Evolutionary conservation across 2,329 filamentous ascomycete genomes (phyloP), one percentile per base, ranked within the genome.

Genomic region (Lomentospora prolificans): DNA sequence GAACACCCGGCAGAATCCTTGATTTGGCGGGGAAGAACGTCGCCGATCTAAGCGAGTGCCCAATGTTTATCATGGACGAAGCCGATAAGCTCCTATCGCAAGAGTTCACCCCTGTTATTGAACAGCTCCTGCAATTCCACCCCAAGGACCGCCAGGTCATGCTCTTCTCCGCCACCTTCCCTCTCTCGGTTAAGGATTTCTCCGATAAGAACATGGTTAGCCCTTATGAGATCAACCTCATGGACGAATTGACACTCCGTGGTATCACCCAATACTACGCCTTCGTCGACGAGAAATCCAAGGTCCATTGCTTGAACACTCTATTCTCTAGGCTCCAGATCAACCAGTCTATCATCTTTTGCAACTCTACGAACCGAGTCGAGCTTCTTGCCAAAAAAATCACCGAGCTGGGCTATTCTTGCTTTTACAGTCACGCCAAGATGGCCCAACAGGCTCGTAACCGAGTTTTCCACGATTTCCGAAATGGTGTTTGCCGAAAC

Each of bases 271-370:
- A 99, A 69, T 99, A 97, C 75, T 99, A 99, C 67, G 94, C 94
- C 44, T 99, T 97, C 63, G 95, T 99, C 54, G 94, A 99, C 72
- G 94, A 99, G 75, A 96, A 96, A 75, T 90, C 96, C 69, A 99
- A 99, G 75, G 94, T 99, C 19, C 95, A 99, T 75, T 99, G 94
- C 70, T 76, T 99, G 61, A 99, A 99, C 76, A 99, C 94, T 0
- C 85, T 99, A 60, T 99, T 99, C 78, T 96, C 91, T 64, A 96
- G 96, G 73, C 84, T 99, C 14, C 92, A 99, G 73, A 99, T 99
- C 75, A 99, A 99, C 75, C 94, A 99, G 76, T 99, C 95, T 60
- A 99, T 99, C 75, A 99, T 99, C 69, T 99, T 99, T 77, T 99
- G 94, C 76, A 99, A 99, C 74, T 99, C 94, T 41, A 99, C 94